A percentile compares a stretch with the other conserved stretches of the same genome.
These are phyloP conservation scores for Ophiostoma novo-ulmi DNA, from an alignment of 2,329 filamentous ascomycete species.

Conservation along the genomic window DNA sequence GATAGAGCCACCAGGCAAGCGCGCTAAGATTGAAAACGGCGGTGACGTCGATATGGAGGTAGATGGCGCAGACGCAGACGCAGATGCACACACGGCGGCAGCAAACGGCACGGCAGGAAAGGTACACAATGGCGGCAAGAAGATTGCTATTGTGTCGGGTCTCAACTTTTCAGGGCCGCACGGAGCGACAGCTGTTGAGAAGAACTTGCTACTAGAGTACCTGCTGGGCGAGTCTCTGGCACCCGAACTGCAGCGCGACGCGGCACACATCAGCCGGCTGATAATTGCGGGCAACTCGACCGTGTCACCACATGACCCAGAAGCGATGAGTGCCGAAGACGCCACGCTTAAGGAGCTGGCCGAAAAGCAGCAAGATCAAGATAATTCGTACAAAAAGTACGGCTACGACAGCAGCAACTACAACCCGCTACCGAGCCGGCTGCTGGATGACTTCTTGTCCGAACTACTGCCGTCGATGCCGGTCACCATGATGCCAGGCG, in stretches of 20 bases:
- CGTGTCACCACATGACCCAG: conserved; percentile 30
- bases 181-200: conserved; percentile 64
- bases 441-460: conserved; percentile 77
- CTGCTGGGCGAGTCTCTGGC: conserved; percentile 76
- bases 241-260: conserved; percentile 51
- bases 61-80: conserved; percentile 38
- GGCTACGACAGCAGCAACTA: conserved; percentile 88
- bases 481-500: conserved; percentile 81
- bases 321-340: background rate
- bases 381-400: conserved; percentile 65
- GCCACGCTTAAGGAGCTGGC: conserved; percentile 14
- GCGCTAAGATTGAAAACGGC: conserved; percentile 36
- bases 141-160: conserved; percentile 82
- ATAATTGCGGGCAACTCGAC: conserved; percentile 85
- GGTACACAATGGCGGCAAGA: conserved; percentile 37
- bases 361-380: conserved; percentile 32
- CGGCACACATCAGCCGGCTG: conserved; percentile 70
- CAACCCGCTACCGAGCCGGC: conserved; percentile 76
- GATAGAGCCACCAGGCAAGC: conserved; percentile 26
- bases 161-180: conserved; percentile 74
- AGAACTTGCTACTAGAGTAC: conserved; percentile 78
- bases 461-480: conserved; percentile 79
- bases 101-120: conserved; percentile 30
- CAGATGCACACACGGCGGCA: background rate
- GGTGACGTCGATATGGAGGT: conserved; percentile 51